Conservation (phyloP, 305 asterid genomes). For the Caryopteris hybrid region DNA sequence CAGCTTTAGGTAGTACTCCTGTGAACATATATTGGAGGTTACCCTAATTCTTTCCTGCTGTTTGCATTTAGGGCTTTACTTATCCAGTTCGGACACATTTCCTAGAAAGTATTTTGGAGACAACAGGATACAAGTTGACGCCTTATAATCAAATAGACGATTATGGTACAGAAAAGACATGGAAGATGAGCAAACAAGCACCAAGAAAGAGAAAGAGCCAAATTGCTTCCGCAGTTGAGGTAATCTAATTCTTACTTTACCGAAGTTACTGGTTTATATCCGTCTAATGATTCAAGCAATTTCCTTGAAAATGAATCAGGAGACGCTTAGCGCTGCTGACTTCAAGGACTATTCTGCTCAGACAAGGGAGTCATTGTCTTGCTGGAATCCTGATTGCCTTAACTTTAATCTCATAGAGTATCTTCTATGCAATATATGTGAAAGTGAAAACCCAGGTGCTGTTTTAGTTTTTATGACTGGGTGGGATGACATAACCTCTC, state of each 20-base stretch:
- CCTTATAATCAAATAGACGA: constrained; percentile 84
- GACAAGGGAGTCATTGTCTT: constrained; percentile 74
- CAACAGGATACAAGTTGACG: constrained; percentile 78
- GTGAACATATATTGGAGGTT: constrained; percentile 1
- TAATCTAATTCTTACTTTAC: constrained; percentile 24
- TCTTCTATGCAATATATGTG: constrained; percentile 70
- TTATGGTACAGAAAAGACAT: constrained; percentile 71
- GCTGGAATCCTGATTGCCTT: constrained; percentile 92
- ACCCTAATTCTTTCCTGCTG: constrained; percentile 6
- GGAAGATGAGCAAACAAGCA: constrained; percentile 86
- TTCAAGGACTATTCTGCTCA: constrained; percentile 51
- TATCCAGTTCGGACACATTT: constrained; percentile 74
- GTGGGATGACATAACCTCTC: constrained; percentile 89
- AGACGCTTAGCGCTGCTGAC: constrained; percentile 61
- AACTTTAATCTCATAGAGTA: constrained; percentile 78
- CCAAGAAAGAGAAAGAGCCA: constrained; percentile 90
- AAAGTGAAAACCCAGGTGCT: constrained; percentile 73
- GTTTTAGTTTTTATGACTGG: constrained; percentile 90
- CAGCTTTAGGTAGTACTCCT: neutral
- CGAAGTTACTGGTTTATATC: constrained; percentile 7
- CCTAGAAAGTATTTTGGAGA: constrained; percentile 79
- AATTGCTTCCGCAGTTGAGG: constrained; percentile 92
- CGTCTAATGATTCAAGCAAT: constrained; percentile 26
- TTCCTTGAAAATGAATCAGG: constrained; percentile 43
- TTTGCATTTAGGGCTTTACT: constrained; percentile 69